Evolutionary conservation across 225 moss, liverwort and hornwort genomes (phyloP), one percentile per base, ranked within the genome.

Genomic region (Climacium dendroides): DNA sequence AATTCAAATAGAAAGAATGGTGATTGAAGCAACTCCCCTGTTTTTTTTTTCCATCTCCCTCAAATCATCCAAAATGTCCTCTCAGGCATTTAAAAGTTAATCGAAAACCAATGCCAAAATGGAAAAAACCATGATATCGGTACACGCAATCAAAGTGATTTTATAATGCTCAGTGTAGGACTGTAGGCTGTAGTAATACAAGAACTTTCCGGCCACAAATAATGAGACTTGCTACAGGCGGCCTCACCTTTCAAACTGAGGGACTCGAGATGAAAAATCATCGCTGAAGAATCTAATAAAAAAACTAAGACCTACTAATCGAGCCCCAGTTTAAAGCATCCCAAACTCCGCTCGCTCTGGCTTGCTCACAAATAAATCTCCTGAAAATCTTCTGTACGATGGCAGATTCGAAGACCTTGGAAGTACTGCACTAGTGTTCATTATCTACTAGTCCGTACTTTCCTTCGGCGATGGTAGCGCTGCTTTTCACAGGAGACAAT

Each of bases 171-270:
- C 78, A 73, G 52, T 47, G 60, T 45, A 60, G 79, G 80, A 62
- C 45, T 45, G 45, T 15, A 80, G 80, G 45, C 70, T 85, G 87
- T 79, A 82, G 74, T 53, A 66, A 74, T 83, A 85, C 85, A 89
- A 65, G 26, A 89, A 78, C 85, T 91, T 79, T 82, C 79, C 67
- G 74, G 83, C 74, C 86, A 80, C 83, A 86, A 88, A 88, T 41
- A 74, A 88, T 88, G 88, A 91, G 57, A 69, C 86, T 86, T 79
- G 90, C 63, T 73, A 82, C 78, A 80, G 35, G 59, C 47, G 60
- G 70, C 86, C 86, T 74, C 83, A 80, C 80, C 86, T 83, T 83
- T 52, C 80, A 69, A 83, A 86, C 83, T 69, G 61, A 88, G 79
- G 72, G 45, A 73, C 73, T 52, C 8, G 50, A 62, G 47, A 63